Evolutionary conservation across 306 rosid genomes (phyloP).

Genomic region (Acacia melanoxylon): DNA sequence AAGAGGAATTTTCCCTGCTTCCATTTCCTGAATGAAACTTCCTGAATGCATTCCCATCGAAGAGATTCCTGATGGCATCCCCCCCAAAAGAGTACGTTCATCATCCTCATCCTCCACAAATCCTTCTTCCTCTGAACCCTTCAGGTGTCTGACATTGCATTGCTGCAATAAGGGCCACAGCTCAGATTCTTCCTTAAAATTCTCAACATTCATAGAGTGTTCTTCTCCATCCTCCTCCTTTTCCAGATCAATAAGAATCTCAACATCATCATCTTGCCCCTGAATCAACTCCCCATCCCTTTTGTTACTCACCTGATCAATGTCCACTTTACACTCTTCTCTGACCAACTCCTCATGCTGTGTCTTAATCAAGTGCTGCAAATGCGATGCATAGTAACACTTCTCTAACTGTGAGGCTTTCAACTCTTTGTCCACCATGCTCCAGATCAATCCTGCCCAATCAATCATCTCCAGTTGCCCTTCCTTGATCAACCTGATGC

Average conservation of each 20-base stretch:
- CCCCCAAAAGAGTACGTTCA: constrained; percentile 53
- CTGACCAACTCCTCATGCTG: constrained; percentile 58
- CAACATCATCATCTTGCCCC: constrained; percentile 43
- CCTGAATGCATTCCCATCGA: constrained; percentile 61
- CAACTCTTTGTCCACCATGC: constrained; percentile 79
- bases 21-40: constrained; percentile 62
- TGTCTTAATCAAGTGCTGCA: constrained; percentile 66
- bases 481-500: constrained; percentile 44
- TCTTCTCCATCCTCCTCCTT: constrained; percentile 43
- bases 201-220: constrained; percentile 56
- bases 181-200: constrained; percentile 47
- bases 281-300: constrained; percentile 46
- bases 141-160: constrained; percentile 34
- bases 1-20: constrained; percentile 44
- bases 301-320: constrained; percentile 26
- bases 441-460: constrained; percentile 78
- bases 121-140: neutral
- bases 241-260: constrained; percentile 30
- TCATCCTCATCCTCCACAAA: constrained; percentile 19
- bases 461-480: constrained; percentile 72
- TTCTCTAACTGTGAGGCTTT: constrained; percentile 39
- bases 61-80: constrained; percentile 53
- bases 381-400: constrained; percentile 87
- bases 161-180: constrained; percentile 61
- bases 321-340: constrained; percentile 30